A percentile compares a stretch with the other conserved stretches of the same genome.
phyloP scores from a whole-genome alignment of 2,329 filamentous ascomycete species.

The Penicillium oxalicum region DNA sequence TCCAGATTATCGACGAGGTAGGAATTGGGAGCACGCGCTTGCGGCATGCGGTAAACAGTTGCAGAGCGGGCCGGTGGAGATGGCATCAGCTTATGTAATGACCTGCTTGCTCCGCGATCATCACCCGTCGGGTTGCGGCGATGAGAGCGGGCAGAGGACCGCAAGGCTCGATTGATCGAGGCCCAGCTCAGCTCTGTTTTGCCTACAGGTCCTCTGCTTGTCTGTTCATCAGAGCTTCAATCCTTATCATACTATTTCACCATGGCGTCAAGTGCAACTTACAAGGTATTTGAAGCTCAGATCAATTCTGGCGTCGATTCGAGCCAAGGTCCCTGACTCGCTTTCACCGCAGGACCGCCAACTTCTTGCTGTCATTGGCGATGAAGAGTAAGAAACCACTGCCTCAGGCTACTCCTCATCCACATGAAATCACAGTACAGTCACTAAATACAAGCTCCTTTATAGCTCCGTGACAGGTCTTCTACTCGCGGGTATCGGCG shows the following conservation, averaged over 20 bases:
- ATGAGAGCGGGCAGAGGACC: slow-evolving; percentile 10
- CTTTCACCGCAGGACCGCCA: slow-evolving; percentile 63
- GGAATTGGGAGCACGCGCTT: slow-evolving; percentile 1
- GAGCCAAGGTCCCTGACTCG: slow-evolving; percentile 14
- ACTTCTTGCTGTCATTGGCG: slow-evolving; percentile 95
- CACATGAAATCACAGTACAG: neutral
- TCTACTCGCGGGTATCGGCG: slow-evolving; percentile 89
- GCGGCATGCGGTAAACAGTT: slow-evolving; percentile 1
- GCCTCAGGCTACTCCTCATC: neutral
- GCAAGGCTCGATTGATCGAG: slow-evolving; percentile 3
- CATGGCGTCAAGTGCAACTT: slow-evolving; percentile 56
- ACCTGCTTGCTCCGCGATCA: slow-evolving; percentile 16
- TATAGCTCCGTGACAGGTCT: slow-evolving; percentile 88
- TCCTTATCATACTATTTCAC: slow-evolving; percentile 9
- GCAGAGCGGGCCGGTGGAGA: neutral
- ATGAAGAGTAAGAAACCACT: slow-evolving; percentile 58
- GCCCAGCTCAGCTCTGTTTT: neutral
- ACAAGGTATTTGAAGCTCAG: slow-evolving; percentile 42
- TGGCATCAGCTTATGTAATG: slow-evolving; percentile 21
- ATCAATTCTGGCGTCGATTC: too few species aligned
- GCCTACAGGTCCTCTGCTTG: neutral
- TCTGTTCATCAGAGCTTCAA: neutral
- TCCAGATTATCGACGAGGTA: neutral
- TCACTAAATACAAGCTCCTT: slow-evolving; percentile 15
- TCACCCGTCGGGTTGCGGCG: slow-evolving; percentile 7